These are phyloP conservation scores for Cunninghamia lanceolata DNA, from an alignment of 75 land plant genomes.

Conservation along the genomic window DNA sequence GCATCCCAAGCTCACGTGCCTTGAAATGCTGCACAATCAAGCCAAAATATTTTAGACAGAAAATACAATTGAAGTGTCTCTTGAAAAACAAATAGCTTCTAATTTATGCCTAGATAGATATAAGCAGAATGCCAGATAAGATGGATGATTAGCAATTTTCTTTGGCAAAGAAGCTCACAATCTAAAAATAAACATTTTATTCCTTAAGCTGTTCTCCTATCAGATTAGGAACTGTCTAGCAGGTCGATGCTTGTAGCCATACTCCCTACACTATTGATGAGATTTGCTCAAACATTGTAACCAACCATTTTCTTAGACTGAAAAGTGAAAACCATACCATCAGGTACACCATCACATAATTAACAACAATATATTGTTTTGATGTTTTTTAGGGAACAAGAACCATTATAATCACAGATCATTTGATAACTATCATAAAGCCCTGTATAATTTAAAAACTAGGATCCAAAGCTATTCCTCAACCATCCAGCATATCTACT, in stretches of 20 bases:
- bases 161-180: neutral
- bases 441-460: neutral
- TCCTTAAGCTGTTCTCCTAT: neutral
- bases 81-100: neutral
- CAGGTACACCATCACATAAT: neutral
- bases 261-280: neutral
- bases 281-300: neutral
- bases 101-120: neutral
- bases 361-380: neutral
- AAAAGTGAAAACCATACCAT: neutral
- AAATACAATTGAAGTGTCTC: neutral
- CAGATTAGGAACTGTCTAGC: neutral
- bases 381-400: neutral
- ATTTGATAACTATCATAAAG: neutral
- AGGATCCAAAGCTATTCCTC: neutral
- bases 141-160: neutral
- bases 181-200: neutral
- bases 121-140: neutral
- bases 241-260: neutral
- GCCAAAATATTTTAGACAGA: neutral
- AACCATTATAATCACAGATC: neutral
- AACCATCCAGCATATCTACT: neutral
- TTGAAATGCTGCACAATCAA: constrained; percentile 71
- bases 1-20: constrained; percentile 66
- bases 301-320: neutral